Evolutionary conservation across 139 green algal genomes (phyloP).

Genomic region (Diplosphaera chodatii): DNA sequence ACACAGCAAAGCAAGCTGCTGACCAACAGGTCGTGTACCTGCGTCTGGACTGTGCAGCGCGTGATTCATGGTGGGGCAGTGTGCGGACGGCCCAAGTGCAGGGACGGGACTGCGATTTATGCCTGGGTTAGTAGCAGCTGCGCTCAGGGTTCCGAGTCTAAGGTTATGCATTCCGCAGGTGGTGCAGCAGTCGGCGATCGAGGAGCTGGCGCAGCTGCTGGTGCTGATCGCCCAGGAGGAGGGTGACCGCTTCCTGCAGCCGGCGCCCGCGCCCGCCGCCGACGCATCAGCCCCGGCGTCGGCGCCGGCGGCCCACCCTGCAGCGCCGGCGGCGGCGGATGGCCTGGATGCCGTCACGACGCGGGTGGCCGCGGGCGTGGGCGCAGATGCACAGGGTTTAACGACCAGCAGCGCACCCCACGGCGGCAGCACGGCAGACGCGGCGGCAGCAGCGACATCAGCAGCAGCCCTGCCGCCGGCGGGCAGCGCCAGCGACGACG

Average conservation of each 20-base stretch:
- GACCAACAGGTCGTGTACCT: too few species aligned
- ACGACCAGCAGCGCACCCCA: too few species aligned
- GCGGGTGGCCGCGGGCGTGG: too few species aligned
- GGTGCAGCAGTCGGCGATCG: constrained; percentile 30
- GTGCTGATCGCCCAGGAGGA: constrained; percentile 14
- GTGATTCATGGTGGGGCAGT: too few species aligned
- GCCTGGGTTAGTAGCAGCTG: too few species aligned
- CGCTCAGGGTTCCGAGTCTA: too few species aligned
- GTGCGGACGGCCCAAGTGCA: too few species aligned
- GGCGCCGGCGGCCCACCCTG: neutral
- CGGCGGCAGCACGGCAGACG: too few species aligned
- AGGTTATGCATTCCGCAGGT: too few species aligned
- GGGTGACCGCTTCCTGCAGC: neutral
- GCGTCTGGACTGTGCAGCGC: neutral
- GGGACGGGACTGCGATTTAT: too few species aligned
- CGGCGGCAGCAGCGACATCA: neutral
- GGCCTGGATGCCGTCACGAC: neutral
- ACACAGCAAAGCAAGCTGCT: too few species aligned
- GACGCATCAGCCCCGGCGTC: neutral
- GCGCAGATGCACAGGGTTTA: too few species aligned
- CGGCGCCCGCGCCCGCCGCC: neutral
- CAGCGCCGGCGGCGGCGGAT: neutral
- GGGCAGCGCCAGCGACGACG: neutral
- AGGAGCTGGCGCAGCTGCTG: constrained; percentile 38
- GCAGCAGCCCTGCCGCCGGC: neutral